Conservation (phyloP, 306 rosid species). For the Herpetospermum pedunculosum region DNA sequence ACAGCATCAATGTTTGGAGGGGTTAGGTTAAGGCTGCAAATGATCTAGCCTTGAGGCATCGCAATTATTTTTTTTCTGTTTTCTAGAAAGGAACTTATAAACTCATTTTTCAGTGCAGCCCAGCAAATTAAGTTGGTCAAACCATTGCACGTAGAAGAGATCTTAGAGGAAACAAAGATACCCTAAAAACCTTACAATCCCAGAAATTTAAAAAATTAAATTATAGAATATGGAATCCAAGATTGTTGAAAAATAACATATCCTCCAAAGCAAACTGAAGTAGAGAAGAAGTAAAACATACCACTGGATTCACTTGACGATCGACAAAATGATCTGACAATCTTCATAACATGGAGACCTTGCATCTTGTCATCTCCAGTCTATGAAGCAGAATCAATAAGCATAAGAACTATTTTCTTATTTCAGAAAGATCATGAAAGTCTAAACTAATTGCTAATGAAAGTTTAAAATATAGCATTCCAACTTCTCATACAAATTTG, state of each 20-base stretch:
- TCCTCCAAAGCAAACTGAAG: not conserved
- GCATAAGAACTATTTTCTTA: not conserved
- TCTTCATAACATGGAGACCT: constrained; percentile 79
- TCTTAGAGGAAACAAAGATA: not conserved
- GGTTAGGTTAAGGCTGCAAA: not conserved
- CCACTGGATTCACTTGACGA: constrained; percentile 46
- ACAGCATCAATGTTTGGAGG: not conserved
- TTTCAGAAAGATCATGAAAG: not conserved
- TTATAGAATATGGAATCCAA: not conserved
- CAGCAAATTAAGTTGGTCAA: not conserved
- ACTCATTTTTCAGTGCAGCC: not conserved
- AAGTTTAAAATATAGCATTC: not conserved
- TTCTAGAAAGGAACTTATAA: not conserved
- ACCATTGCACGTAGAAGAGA: not conserved
- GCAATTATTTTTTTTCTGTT: not conserved
- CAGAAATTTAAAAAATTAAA: not conserved
- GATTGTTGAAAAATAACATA: not conserved
- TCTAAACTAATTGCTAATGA: not conserved
- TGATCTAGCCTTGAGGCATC: not conserved
- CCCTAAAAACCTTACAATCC: not conserved
- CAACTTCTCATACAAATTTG: not conserved
- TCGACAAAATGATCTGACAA: constrained; percentile 87
- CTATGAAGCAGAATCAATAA: constrained; percentile 27
- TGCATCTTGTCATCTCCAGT: constrained; percentile 70
- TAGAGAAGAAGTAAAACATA: constrained; percentile 23